Percentiles rank a stretch among this genome's conserved stretches.
Conservation (phyloP, 2,329 filamentous ascomycete genomes). For the Penicillium sp. region DNA sequence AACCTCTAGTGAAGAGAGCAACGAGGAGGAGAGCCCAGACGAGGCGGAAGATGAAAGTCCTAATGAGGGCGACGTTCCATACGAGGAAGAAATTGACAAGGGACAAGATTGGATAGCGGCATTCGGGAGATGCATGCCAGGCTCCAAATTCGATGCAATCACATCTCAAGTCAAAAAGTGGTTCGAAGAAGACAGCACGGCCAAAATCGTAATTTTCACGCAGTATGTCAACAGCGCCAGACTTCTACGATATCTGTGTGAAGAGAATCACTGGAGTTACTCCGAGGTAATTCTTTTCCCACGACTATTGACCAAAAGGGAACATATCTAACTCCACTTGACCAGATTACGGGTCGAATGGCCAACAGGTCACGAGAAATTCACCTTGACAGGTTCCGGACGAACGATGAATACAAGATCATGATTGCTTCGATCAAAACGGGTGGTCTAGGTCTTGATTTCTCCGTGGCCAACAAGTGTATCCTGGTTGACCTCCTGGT, state of each 20-base stretch:
- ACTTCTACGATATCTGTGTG: conserved; percentile 46
- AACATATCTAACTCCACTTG: not conserved
- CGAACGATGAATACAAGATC: conserved; percentile 35
- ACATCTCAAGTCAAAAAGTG: not conserved
- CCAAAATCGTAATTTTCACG: conserved; percentile 3
- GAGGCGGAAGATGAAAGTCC: no score
- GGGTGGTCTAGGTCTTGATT: conserved; percentile 52
- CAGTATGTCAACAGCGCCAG: conserved; percentile 35
- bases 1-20: not conserved
- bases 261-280: conserved; percentile 42
- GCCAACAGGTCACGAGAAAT: conserved; percentile 37
- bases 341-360: conserved; percentile 45
- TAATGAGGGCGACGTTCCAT: not conserved
- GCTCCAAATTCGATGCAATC: not conserved
- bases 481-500: conserved; percentile 49
- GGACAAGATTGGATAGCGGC: not conserved
- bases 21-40: not conserved
- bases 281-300: conserved; percentile 5
- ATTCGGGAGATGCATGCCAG: not conserved
- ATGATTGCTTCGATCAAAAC: conserved; percentile 50
- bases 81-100: not conserved
- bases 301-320: no score
- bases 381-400: conserved; percentile 41
- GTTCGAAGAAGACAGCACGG: not conserved
- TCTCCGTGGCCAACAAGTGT: conserved; percentile 53